Evolutionary conservation across 108 stramenopile genomes (phyloP).

Genomic region (Fragilaria crotonensis): DNA sequence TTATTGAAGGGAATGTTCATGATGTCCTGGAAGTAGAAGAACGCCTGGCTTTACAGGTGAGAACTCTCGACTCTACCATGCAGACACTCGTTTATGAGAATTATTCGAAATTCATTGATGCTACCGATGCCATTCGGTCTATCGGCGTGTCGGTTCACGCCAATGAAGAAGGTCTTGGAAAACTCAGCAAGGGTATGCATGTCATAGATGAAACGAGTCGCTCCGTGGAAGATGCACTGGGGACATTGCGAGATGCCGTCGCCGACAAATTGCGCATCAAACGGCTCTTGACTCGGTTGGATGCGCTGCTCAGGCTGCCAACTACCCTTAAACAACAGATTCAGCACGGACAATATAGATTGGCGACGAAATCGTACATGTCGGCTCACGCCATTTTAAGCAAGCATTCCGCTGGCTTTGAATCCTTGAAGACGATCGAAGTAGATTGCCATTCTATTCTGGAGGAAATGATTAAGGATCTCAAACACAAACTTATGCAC

Average conservation of each 20-base stretch:
- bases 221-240: slow-evolving; percentile 43
- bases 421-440: slow-evolving; percentile 73
- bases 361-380: slow-evolving; percentile 52
- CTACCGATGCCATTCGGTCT: slow-evolving; percentile 92
- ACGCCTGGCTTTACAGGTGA: slow-evolving; percentile 60
- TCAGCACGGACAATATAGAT: slow-evolving; percentile 38
- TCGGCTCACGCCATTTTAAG: slow-evolving; percentile 58
- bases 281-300: slow-evolving; percentile 67
- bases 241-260: slow-evolving; percentile 56
- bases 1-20: slow-evolving; percentile 39
- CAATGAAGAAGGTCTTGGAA: slow-evolving; percentile 36
- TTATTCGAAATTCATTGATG: slow-evolving; percentile 97
- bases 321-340: slow-evolving; percentile 54
- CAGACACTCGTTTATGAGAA: slow-evolving; percentile 99
- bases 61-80: slow-evolving; percentile 91
- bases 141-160: slow-evolving; percentile 66
- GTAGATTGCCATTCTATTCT: slow-evolving; percentile 64
- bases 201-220: slow-evolving; percentile 22
- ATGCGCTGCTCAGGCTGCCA: slow-evolving; percentile 67
- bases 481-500: slow-evolving; percentile 42
- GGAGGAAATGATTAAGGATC: slow-evolving; percentile 27
- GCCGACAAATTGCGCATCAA: slow-evolving; percentile 77
- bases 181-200: slow-evolving; percentile 38
- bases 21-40: slow-evolving; percentile 68
- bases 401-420: slow-evolving; percentile 75